Base-by-base conservation (phyloP, 2,329 filamentous ascomycete species). In the Fusarium tjaetaba region DNA sequence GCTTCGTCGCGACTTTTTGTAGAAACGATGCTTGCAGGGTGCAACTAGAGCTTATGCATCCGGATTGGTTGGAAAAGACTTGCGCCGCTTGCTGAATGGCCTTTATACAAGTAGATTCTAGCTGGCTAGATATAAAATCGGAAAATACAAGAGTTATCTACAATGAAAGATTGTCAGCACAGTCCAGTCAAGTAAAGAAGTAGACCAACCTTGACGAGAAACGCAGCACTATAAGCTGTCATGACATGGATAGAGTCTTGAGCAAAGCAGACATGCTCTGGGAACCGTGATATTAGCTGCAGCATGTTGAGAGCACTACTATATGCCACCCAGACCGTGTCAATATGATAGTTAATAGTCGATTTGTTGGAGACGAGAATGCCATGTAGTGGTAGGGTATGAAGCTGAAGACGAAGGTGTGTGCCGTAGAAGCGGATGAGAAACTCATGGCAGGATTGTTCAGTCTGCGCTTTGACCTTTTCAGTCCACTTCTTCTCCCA, bases 111-210 rank as follows among this genome's bases (percentile, higher is more conserved):
- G 15, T n/a, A 18, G 55, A 36, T 13, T 36, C 41, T 2, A 58
- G 18, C 24, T 48, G n/a, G 2, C 18, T n/a, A 24, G 30, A 48
- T 16, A 58, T 34, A 1, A 48, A 45, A 1, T 45, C 30, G 5
- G 41, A 13, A n/a, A 58, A 45, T 18, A 22, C 15, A 22, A 58
- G 2, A 28, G 18, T 45, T 15, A 48, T 48, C 55, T 48, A 13
- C 5, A 22, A 24, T n/a, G 1, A 4, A 6, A 1, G 2, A 7
- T 0, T 43, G 18, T 57, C n/a, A 57, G n/a, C 1, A 9, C 5
- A 1, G 11, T 4, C 10, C 11, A 18, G 4, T 1, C 1, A 39
- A 18, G 10, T 36, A 9, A 7, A n/a, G 5, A 28, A 2, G 3
- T 15, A 2, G n/a, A 57, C 55, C 18, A 36, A 22, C 55, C 41